Base-by-base conservation (phyloP, 192 early-diverging fungal genomes). In the Cladochytrium replicatum region DNA sequence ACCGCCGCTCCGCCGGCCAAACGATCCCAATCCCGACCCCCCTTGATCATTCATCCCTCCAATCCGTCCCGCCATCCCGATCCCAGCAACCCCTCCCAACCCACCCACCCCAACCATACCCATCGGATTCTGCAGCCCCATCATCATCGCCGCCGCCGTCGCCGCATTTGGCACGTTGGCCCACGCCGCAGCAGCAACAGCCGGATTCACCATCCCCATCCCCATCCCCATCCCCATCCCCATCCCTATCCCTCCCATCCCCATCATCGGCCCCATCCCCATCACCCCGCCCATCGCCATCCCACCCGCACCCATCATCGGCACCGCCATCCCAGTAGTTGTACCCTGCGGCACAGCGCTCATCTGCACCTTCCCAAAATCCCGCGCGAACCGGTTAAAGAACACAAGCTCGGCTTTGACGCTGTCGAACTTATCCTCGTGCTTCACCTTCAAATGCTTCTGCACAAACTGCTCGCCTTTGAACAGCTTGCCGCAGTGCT, bases 381-480 rank as follows among this genome's bases (percentile, higher is more conserved):
- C 92, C 48, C 77, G 57, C 24, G 91, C 84, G 67, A 85, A 95
- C 61, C 81, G 86, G 67, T 98, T 94, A 58, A 85, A 92, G 44
- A 82, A 86, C 5, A 63, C 68, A 15, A 84, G 65, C 59, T 93
- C 87, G 31, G 67, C 62, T 52, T 72, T 70, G 19, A 83, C 50
- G 37, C 56, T 54, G 37, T 80, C 80, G 42, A 85, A 52, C 48
- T 79, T 71, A 25, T 84, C 82, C 8, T 81, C 70, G 60, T 98
- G 95, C 67, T 98, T 98, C 46, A 74, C 76, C 50, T 74, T 57
- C 55, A 98, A 86, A 55, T 98, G 95, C 66, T 98, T 98, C 61
- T 75, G 77, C 19, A 96, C 89, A 82, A 88, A 98, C 50, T 86
- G 84, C 28, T 84, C 75, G 19, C 88, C 95, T 57, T 86, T 84